Evolutionary conservation across 768 basidiomycete species (phyloP), one percentile per base, ranked within the genome.

Genomic region (Suillus weaverae): DNA sequence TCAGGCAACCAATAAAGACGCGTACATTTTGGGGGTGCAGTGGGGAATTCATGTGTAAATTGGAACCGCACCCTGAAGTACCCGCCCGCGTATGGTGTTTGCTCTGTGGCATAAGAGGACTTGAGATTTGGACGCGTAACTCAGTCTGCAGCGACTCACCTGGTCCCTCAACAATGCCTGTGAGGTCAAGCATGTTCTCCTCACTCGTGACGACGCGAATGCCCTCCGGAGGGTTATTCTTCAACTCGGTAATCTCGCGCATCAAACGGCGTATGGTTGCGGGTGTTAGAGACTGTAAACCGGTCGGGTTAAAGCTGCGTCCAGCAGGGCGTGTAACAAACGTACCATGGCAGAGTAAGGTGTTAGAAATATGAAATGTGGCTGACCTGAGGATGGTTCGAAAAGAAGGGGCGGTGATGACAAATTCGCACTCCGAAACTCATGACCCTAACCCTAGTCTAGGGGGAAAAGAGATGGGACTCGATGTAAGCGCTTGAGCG

Each of bases 21-120:
- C 86, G 57, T 69, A 96, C 97, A 97, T 81, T 96, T 97, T 9
- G 96, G 96, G 60, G 96, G 96, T 33, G 89, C 86, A 55, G 94
- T 89, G 51, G 96, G 96, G 71, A 97, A 99, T 77, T 97, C 95
- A 66, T 94, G 89, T 2, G 90, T 94, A 75, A 99, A 97, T 69
- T 86, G 86, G 79, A 99, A 98, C 71, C 89, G 89, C 62, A 90
- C 82, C 61, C 80, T 77, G 71, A 89, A 90, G 78, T 87, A 90
- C n/a, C 89, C 89, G 26, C 85, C 87, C 46, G 85, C 83, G 70
- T 89, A 90, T 1, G 89, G 89, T 32, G 89, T 90, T 20, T 88
- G 86, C 68, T 81, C 85, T 88, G 68, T 35, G 44, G 44, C 59
- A 73, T 62, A 50, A 48, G 60, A 55, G 41, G 73, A 38, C 18